phyloP scores from a whole-genome alignment of 345 rosid species.

The Abelmoschus esculentus region DNA sequence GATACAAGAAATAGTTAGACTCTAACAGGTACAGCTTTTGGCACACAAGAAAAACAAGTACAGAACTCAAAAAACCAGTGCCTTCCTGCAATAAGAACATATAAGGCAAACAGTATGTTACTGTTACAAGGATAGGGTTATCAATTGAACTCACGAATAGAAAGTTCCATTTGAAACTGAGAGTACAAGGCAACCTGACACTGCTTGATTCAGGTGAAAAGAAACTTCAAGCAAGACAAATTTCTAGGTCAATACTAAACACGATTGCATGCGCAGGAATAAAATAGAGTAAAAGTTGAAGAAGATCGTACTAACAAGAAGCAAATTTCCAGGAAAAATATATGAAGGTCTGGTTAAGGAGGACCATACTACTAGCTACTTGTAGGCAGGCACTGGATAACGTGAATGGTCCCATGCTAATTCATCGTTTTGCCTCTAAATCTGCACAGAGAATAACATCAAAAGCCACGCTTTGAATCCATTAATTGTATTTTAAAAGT shows the following conservation, averaged over 20 bases:
- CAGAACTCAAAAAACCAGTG: not conserved
- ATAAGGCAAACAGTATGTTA: not conserved
- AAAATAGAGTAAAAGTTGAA: not conserved
- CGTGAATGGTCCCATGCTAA: slow-evolving; percentile 52
- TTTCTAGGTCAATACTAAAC: slow-evolving; percentile 7
- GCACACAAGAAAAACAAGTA: not conserved
- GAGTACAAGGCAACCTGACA: not conserved
- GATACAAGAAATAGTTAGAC: not conserved
- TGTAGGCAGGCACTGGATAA: slow-evolving; percentile 16
- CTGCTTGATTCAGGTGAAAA: slow-evolving; percentile 24
- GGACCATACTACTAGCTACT: slow-evolving; percentile 44
- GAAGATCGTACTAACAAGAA: not conserved
- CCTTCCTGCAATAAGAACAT: slow-evolving; percentile 2
- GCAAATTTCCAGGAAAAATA: too few species aligned
- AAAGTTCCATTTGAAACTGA: not conserved
- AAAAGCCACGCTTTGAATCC: slow-evolving; percentile 40
- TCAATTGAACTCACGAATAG: not conserved
- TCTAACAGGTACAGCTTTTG: not conserved
- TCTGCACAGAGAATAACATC: slow-evolving; percentile 25
- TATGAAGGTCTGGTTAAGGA: slow-evolving; percentile 16
- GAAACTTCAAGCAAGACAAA: slow-evolving; percentile 8
- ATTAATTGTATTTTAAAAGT: slow-evolving; percentile 16
- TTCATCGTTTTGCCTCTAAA: slow-evolving; percentile 21
- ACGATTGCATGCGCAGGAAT: not conserved
- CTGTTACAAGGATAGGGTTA: slow-evolving; percentile 2